Percentiles rank a stretch among this genome's conserved stretches.
These are phyloP conservation scores for Heterobasidion occidentale DNA, from an alignment of 1,284 basidiomycete genomes.

Conservation along the genomic window DNA sequence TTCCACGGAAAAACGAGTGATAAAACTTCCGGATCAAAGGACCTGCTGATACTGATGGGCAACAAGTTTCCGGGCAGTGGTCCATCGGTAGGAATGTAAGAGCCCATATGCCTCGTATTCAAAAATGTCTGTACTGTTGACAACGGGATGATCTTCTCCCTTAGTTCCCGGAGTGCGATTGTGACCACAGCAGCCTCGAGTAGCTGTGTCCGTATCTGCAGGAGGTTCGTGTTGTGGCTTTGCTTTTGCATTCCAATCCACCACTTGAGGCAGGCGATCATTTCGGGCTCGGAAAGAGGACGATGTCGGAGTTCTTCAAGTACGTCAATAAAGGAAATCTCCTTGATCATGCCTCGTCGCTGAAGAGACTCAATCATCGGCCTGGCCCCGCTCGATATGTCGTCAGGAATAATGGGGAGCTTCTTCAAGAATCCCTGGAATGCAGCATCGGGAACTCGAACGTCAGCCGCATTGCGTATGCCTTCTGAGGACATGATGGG, in stretches of 20 bases:
- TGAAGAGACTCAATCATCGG: constrained; percentile 64
- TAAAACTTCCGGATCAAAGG: constrained; percentile 54
- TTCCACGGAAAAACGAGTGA: constrained; percentile 67
- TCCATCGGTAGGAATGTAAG: constrained; percentile 70
- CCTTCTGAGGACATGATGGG: constrained; percentile 80
- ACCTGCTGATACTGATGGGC: constrained; percentile 61
- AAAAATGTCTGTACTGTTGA: constrained; percentile 68
- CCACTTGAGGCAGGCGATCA: constrained; percentile 84
- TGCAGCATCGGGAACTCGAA: constrained; percentile 73
- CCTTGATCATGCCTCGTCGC: constrained; percentile 63
- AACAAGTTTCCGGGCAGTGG: constrained; percentile 78
- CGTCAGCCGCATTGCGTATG: constrained; percentile 59
- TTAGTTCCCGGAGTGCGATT: constrained; percentile 23
- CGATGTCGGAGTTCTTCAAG: constrained; percentile 70
- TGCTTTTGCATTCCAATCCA: constrained; percentile 68
- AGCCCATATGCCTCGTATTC: constrained; percentile 55
- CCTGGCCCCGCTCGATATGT: constrained; percentile 57
- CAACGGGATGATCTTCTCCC: constrained; percentile 59
- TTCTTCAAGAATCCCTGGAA: constrained; percentile 77
- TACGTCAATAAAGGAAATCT: constrained; percentile 85
- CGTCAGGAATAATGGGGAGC: constrained; percentile 69
- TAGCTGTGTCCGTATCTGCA: constrained; percentile 50
- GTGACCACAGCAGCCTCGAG: constrained; percentile 65
- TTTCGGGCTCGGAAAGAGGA: constrained; percentile 71
- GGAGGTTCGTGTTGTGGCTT: constrained; percentile 22